Conservation (phyloP, 495 filamentous ascomycete genomes). For the Daldinia concentrica region DNA sequence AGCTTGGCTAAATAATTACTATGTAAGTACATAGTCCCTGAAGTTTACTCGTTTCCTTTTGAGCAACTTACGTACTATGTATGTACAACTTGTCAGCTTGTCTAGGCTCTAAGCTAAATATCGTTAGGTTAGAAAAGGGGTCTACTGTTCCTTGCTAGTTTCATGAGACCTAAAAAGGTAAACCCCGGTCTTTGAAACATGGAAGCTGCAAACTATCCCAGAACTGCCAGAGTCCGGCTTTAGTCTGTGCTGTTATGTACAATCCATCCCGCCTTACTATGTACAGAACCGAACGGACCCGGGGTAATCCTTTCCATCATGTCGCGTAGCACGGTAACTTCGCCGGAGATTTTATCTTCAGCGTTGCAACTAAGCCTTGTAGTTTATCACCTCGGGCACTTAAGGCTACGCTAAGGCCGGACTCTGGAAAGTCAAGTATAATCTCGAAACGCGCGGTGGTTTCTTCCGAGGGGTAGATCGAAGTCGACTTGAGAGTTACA, state of each 20-base stretch:
- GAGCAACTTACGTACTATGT: constrained; percentile 10
- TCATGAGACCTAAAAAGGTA: constrained; percentile 15
- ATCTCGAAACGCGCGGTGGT: constrained; percentile 20
- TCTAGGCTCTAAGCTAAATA: constrained; percentile 11
- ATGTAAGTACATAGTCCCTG: no score
- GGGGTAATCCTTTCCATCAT: constrained; percentile 25
- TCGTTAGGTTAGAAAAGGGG: constrained; percentile 16
- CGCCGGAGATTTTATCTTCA: constrained; percentile 26
- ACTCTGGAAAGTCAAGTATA: not conserved
- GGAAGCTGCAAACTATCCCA: constrained; percentile 22
- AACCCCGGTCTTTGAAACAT: constrained; percentile 31
- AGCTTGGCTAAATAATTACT: not conserved
- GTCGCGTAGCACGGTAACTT: constrained; percentile 1
- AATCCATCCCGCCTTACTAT: constrained; percentile 6
- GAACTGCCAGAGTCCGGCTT: not conserved
- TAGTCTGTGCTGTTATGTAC: constrained; percentile 22
- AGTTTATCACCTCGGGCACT: not conserved
- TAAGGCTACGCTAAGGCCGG: not conserved
- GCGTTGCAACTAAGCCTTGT: constrained; percentile 12
- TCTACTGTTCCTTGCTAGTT: constrained; percentile 9
- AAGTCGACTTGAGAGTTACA: not conserved
- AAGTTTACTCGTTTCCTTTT: constrained; percentile 3
- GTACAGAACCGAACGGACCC: constrained; percentile 12
- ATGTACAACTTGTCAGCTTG: not conserved
- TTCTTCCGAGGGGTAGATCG: constrained; percentile 9